phyloP scores from a whole-genome alignment of 148 eudicot genomes.

The Nyssa sinensis region DNA sequence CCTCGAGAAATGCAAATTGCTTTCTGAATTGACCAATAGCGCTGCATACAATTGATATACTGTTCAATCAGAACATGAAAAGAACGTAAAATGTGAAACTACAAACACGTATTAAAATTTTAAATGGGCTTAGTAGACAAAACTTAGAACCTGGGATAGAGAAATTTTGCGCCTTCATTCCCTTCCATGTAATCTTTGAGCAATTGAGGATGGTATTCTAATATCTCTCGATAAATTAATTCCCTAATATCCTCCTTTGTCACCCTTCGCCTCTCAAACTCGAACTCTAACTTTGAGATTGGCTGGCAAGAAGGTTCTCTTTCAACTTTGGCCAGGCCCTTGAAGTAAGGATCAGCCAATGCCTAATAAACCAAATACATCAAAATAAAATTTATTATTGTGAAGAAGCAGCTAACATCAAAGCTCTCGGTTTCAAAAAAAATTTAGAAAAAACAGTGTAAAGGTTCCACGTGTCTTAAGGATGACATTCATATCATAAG shows the following conservation, averaged over 20 bases:
- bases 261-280: constrained; percentile 64
- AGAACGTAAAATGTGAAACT: background rate
- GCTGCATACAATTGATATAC: constrained; percentile 29
- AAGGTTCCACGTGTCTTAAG: background rate
- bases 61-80: no score
- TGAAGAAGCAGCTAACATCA: background rate
- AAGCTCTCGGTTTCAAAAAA: background rate
- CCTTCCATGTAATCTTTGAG: constrained; percentile 68
- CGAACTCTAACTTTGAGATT: constrained; percentile 74
- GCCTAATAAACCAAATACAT: constrained; percentile 35
- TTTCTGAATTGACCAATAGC: constrained; percentile 71
- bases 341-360: constrained; percentile 74
- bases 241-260: constrained; percentile 69
- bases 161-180: constrained; percentile 56
- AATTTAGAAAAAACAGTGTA: no score
- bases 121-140: background rate
- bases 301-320: constrained; percentile 74
- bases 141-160: constrained; percentile 64
- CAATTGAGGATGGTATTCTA: constrained; percentile 79
- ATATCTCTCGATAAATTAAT: constrained; percentile 65
- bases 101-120: background rate
- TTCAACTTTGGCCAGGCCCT: constrained; percentile 66
- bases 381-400: background rate
- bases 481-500: background rate
- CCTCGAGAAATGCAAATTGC: constrained; percentile 81